Base-by-base conservation (phyloP, 352 stramenopile genomes). In the Globisporangium okanoganense region DNA sequence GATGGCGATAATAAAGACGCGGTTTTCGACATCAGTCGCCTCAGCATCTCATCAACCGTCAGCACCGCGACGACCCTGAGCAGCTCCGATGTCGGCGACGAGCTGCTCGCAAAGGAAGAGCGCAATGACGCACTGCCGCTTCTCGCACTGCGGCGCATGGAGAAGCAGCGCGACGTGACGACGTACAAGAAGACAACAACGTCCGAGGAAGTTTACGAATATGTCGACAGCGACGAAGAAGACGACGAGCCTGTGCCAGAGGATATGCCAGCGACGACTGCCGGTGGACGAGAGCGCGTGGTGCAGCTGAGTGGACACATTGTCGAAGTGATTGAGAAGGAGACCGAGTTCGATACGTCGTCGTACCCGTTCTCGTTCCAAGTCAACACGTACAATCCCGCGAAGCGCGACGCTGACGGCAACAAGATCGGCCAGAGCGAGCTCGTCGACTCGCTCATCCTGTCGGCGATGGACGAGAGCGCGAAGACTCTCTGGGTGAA, bases 401-500 rank as follows among this genome's bases (percentile, higher is more conserved):
- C 75, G 22, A 55, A 67, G 58, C 41, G 77, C 25, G 38, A 69
- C 22, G 40, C 63, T 14, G 66, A 77, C 52, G 61, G 72, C 29
- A 64, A 67, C 52, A 67, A 64, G 33, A 64, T 72, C 45, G 76
- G 73, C 48, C 59, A 67, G 53, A 78, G 75, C 51, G 58, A 59
- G 27, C 24, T 75, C 12, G 56, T 65, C 33, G 82, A 90, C 60
- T 81, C 78, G 36, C 49, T 90, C 9, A 70, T 83, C 56, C 67
- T 92, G 3, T 72, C 79, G 12, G 78, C 82, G 22, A 65, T 62
- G 0, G 75, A 88, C 47, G 58, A 73, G 29, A 56, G 59, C 29
- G 50, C 70, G 3, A 87, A 87, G 58, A 68, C 80, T 31, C 59
- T 80, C 7, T 92, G 82, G 82, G 71, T 92, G 35, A 82, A 85